These are phyloP conservation scores for Stenocarpella maydis DNA, from an alignment of 2,329 filamentous ascomycete genomes.

Conservation along the genomic window DNA sequence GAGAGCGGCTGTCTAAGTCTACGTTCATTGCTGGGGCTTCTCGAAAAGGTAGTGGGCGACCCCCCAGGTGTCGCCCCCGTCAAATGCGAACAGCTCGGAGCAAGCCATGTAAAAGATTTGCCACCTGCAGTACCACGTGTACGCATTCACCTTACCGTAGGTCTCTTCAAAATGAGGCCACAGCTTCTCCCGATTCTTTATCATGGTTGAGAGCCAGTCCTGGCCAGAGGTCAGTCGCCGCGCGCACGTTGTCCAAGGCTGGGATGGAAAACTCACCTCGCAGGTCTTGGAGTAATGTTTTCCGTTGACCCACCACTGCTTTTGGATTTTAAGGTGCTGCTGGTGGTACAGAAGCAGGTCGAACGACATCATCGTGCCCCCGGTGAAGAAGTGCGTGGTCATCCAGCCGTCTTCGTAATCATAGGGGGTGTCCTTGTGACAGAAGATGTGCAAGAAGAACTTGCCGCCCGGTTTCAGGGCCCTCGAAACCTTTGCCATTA, in stretches of 20 bases:
- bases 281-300: constrained; percentile 74
- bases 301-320: constrained; percentile 77
- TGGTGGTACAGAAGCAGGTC: constrained; percentile 75
- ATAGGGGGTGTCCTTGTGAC: constrained; percentile 70
- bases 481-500: constrained; percentile 69
- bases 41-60: constrained; percentile 73
- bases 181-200: constrained; percentile 63
- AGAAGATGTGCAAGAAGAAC: constrained; percentile 75
- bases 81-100: constrained; percentile 68
- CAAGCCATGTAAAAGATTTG: constrained; percentile 78
- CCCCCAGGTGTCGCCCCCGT: constrained; percentile 73
- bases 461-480: constrained; percentile 70
- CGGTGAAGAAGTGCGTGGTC: constrained; percentile 77
- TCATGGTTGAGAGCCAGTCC: constrained; percentile 71
- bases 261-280: constrained; percentile 55
- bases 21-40: constrained; percentile 51
- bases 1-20: background rate
- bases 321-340: constrained; percentile 63
- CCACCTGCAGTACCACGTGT: constrained; percentile 74
- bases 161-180: constrained; percentile 72
- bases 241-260: no score
- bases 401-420: constrained; percentile 79
- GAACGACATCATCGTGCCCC: constrained; percentile 74
- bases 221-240: constrained; percentile 37
- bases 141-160: constrained; percentile 67